Percentiles rank a stretch among this genome's conserved stretches.
These are phyloP conservation scores for Vaccinium macrocarpon DNA, from an alignment of 148 eudicot genomes.

Conservation along the genomic window DNA sequence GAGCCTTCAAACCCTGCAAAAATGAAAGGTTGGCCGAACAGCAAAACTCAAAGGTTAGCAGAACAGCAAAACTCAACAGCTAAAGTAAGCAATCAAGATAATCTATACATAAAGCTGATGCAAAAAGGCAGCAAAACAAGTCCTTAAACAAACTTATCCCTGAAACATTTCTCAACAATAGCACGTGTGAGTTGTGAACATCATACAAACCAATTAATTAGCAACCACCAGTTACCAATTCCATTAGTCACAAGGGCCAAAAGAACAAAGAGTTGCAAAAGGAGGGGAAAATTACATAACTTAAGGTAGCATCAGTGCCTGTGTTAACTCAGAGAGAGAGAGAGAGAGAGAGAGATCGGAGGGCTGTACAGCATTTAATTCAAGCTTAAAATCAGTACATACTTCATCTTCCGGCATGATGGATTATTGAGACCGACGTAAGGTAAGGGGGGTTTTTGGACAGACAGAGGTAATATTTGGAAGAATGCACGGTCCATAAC, in stretches of 20 bases:
- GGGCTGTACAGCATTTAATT: neutral
- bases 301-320: neutral
- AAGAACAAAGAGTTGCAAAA: neutral
- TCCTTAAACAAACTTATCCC: neutral
- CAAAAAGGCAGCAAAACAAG: constrained; percentile 7
- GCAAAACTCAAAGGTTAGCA: neutral
- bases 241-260: neutral
- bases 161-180: constrained; percentile 3
- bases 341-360: neutral
- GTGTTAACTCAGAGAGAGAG: neutral
- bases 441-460: neutral
- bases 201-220: neutral
- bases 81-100: neutral
- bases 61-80: neutral
- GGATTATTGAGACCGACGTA: neutral
- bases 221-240: neutral
- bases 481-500: neutral
- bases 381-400: neutral
- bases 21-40: neutral
- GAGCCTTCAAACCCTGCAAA: constrained; percentile 79
- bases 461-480: neutral
- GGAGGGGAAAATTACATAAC: neutral
- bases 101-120: neutral
- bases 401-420: neutral
- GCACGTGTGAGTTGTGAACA: neutral